Evolutionary conservation across 306 rosid genomes (phyloP).

Genomic region (Pyrus communis): DNA sequence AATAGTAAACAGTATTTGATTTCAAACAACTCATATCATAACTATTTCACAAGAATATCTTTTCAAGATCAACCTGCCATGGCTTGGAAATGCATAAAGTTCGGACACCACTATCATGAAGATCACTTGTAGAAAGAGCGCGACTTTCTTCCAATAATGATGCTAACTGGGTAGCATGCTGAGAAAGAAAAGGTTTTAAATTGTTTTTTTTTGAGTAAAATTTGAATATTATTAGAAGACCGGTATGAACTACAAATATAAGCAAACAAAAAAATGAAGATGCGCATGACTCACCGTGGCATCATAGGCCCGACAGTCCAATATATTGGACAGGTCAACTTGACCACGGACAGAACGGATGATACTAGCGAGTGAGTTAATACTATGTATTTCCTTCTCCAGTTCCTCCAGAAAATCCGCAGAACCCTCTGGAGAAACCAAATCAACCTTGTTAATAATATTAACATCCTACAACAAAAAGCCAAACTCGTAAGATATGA

Average conservation of each 20-base stretch:
- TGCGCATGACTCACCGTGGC: conserved; percentile 39
- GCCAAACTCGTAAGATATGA: conserved; percentile 24
- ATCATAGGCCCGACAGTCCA: conserved; percentile 68
- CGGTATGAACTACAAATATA: conserved; percentile 3
- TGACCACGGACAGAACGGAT: conserved; percentile 69
- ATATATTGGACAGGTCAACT: conserved; percentile 71
- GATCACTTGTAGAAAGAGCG: conserved; percentile 46
- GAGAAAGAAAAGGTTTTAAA: conserved; percentile 12
- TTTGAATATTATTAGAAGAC: background rate
- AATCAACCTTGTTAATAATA: conserved; percentile 96
- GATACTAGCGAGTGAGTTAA: conserved; percentile 73
- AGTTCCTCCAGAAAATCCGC: conserved; percentile 57
- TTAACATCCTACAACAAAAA: conserved; percentile 66
- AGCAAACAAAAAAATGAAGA: conserved; percentile 5
- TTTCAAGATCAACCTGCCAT: conserved; percentile 58
- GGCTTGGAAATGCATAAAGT: conserved; percentile 66
- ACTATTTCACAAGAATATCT: conserved; percentile 39
- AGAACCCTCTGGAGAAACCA: conserved; percentile 71
- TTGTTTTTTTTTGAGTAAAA: too few relatives aligned
- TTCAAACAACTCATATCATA: conserved; percentile 4
- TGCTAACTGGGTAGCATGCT: conserved; percentile 69
- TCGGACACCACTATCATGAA: conserved; percentile 76
- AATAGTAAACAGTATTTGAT: background rate
- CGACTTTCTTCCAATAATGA: conserved; percentile 55
- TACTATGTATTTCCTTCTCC: conserved; percentile 69